These are phyloP conservation scores for Candida nemodendra DNA, from an alignment of 805 yeast species.

Conservation along the genomic window DNA sequence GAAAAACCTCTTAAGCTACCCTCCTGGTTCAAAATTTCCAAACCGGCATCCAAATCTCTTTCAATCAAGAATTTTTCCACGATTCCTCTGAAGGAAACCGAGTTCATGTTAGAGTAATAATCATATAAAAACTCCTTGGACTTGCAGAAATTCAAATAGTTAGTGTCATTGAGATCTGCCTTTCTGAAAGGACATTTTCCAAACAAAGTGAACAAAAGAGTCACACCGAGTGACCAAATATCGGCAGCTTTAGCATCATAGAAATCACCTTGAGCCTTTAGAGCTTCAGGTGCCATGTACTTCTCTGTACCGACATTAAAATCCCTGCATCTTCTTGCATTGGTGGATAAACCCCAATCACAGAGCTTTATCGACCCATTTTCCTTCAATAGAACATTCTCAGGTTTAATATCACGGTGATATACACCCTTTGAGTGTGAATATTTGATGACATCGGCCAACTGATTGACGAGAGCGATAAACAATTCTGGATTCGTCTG, in stretches of 20 bases:
- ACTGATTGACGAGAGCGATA: conserved; percentile 42
- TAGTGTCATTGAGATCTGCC: conserved; percentile 37
- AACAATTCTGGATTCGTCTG: conserved; percentile 27
- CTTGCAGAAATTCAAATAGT: conserved; percentile 43
- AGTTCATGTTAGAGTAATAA: conserved; percentile 47
- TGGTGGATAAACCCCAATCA: conserved; percentile 72
- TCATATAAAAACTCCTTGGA: conserved; percentile 45
- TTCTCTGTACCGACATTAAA: conserved; percentile 56
- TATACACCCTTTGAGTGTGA: conserved; percentile 60
- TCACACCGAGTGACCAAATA: conserved; percentile 55
- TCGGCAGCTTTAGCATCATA: conserved; percentile 50
- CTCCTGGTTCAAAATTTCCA: conserved; percentile 26
- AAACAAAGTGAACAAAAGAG: conserved; percentile 48
- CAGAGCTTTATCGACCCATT: conserved; percentile 59
- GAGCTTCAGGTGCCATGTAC: conserved; percentile 56
- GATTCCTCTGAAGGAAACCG: conserved; percentile 40
- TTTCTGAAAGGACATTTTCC: conserved; percentile 54
- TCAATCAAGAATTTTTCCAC: conserved; percentile 41
- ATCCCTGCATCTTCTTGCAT: conserved; percentile 29
- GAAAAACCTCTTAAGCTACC: conserved; percentile 39
- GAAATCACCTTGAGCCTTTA: conserved; percentile 15
- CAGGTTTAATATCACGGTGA: conserved; percentile 76
- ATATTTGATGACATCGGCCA: conserved; percentile 49
- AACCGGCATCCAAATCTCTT: conserved; percentile 39
- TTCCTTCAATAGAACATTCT: conserved; percentile 55